Evolutionary conservation across 2,329 filamentous ascomycete species (phyloP).

Genomic region (Pseudogymnoascus sp.): DNA sequence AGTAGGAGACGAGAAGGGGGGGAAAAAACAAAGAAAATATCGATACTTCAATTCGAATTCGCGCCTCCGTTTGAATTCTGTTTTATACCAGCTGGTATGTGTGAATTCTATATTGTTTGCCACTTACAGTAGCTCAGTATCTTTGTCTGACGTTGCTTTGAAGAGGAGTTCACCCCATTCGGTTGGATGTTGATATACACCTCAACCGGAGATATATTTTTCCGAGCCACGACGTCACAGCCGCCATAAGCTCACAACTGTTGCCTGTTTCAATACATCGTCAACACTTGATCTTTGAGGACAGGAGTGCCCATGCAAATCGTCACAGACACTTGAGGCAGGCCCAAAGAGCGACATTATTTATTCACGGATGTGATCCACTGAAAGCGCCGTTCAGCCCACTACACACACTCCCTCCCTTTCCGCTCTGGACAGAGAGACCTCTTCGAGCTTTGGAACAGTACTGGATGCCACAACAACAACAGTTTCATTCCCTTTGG

Average conservation of each 20-base stretch:
- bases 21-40: neutral
- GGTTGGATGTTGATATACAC: neutral
- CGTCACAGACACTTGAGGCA: neutral
- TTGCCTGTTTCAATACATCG: neutral
- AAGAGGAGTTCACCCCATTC: neutral
- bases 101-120: neutral
- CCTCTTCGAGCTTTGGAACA: neutral
- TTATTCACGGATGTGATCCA: neutral
- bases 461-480: neutral
- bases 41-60: neutral
- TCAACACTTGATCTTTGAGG: neutral
- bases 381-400: neutral
- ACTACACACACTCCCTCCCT: neutral
- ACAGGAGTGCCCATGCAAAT: neutral
- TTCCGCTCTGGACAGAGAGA: neutral
- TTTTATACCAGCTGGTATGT: neutral
- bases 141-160: neutral
- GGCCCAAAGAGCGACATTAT: neutral
- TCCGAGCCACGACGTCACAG: conserved; percentile 3
- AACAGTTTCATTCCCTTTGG: neutral
- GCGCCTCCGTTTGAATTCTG: neutral
- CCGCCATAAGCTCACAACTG: neutral
- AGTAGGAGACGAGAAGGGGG: neutral
- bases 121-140: neutral
- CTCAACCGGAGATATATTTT: neutral